Evolutionary conservation across 352 stramenopile genomes (phyloP).

Genomic region (Thalassiosira hispida): DNA sequence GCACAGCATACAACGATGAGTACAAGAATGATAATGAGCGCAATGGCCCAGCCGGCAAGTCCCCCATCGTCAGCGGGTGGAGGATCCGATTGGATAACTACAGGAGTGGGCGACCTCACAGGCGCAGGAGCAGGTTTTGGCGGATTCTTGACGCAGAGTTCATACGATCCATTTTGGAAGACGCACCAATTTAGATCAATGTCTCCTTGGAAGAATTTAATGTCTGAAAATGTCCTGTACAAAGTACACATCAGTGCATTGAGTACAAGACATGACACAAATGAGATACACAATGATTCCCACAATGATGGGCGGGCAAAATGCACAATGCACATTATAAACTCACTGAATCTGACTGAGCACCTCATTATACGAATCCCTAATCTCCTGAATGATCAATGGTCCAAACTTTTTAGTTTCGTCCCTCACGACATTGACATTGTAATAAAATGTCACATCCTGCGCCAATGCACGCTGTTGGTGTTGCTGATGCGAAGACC

Average conservation of each 20-base stretch:
- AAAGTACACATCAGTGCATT: too few relatives aligned
- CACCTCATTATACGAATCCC: not conserved
- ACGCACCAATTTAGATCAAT: constrained; percentile 27
- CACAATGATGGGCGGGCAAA: not conserved
- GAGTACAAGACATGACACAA: too few relatives aligned
- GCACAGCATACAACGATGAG: not conserved
- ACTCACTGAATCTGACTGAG: not conserved
- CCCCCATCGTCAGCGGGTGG: not conserved
- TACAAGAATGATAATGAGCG: constrained; percentile 9
- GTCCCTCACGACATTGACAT: not conserved
- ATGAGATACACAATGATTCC: too few relatives aligned
- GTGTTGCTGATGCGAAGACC: too few relatives aligned
- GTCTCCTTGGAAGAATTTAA: not conserved
- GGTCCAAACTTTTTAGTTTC: not conserved
- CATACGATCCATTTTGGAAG: constrained; percentile 8
- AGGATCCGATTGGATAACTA: not conserved
- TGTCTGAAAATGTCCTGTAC: constrained; percentile 22
- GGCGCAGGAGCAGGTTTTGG: not conserved
- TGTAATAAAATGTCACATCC: not conserved
- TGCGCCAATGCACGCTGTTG: not conserved
- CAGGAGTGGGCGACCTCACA: too few relatives aligned
- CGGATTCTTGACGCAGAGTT: constrained; percentile 4
- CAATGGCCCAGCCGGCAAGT: constrained; percentile 10
- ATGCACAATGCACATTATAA: too few relatives aligned
- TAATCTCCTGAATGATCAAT: not conserved